Evolutionary conservation across 2,329 filamentous ascomycete genomes (phyloP), one percentile per base, ranked within the genome.

Genomic region (Penicillium sp.): DNA sequence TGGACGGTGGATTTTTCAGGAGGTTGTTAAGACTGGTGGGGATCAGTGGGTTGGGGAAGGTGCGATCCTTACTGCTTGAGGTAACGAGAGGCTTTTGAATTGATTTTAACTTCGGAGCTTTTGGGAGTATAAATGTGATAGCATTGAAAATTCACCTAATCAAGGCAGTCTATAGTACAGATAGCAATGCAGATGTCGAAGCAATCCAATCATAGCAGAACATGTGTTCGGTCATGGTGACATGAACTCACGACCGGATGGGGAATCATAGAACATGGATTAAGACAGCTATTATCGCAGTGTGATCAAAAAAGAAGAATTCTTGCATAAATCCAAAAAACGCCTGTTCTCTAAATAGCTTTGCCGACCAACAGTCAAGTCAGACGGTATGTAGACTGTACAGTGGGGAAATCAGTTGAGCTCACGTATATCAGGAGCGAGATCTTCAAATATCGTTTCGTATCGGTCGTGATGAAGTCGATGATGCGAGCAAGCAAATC

Each of bases 1-100:
- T 40, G 71, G 71, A 1, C 54, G 60, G 51, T 75, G 70, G 67
- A 67, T 75, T 25, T 74, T 67, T 63, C 57, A 63, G 49, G 65
- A 66, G 55, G 40, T 67, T 47, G 45, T 64, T 2, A 55, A 52
- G 46, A 48, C 45, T 12, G 56, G 55, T 25, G 62, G 63, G 11
- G 49, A 53, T 41, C 41, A 40, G 31, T 66, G 64, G 65, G 59
- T 59, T 45, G 64, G 61, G 8, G 50, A 60, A 40, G 65, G 60
- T 23, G 63, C 62, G 27, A 55, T 60, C 20, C 53, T 67, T 49
- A 62, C 63, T 3, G 40, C 41, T n/a, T 51, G 27, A 46, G 20
- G 14, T n/a, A 25, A 2, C 40, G 11, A 29, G 35, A 23, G 22
- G 18, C 3, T 1, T 18, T 11, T 27, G 1, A 27, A 7, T 8